Evolutionary conservation across 1,284 basidiomycete species (phyloP), one percentile per base, ranked within the genome.

Genomic region (Earliella scabrosa): DNA sequence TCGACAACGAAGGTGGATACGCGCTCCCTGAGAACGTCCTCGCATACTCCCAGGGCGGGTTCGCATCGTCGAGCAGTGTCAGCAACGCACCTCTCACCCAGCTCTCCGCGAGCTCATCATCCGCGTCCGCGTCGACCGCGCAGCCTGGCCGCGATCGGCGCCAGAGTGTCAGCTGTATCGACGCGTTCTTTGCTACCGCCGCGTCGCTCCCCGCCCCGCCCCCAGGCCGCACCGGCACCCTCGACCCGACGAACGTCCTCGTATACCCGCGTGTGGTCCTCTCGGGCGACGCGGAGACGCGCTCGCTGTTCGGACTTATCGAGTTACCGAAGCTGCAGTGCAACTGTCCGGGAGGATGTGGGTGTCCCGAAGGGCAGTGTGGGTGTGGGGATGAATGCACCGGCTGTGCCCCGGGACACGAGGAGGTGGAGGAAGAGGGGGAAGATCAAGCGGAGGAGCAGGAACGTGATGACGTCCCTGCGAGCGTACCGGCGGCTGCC

Each of bases 261-360:
- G 72, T 80, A 0, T 83, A 82, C 62, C 77, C 79, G 0, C 63
- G 65, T 32, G 68, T 74, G 13, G 69, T 76, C 31, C 74, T 74
- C 52, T 50, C 59, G 16, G 61, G 63, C 31, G 58, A 63, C 16
- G 49, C 55, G 14, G 60, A 53, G 31, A 63, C 43, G 45, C 43
- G 54, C 14, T 51, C 48, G 49, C 38, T 51, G 13, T 82, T 80
- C 61, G 80, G 80, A 7, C 71, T 79, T 23, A 78, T 85, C 43
- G 77, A 73, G 49, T 64, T 88, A 13, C 87, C 86, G n/a, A 87
- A 85, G 67, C 72, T 88, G 54, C 80, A 85, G 63, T 88, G 86
- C 48, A 55, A 57, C 61, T 88, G 87, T 66, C 80, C 78, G 3
- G 86, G 86, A 2, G 71, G 73, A 23, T 75, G 73, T 52, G 69